A percentile compares a stretch with the other conserved stretches of the same genome.
These are phyloP conservation scores for Stropharia rugosoannulata DNA, from an alignment of 768 basidiomycete species.

Conservation along the genomic window DNA sequence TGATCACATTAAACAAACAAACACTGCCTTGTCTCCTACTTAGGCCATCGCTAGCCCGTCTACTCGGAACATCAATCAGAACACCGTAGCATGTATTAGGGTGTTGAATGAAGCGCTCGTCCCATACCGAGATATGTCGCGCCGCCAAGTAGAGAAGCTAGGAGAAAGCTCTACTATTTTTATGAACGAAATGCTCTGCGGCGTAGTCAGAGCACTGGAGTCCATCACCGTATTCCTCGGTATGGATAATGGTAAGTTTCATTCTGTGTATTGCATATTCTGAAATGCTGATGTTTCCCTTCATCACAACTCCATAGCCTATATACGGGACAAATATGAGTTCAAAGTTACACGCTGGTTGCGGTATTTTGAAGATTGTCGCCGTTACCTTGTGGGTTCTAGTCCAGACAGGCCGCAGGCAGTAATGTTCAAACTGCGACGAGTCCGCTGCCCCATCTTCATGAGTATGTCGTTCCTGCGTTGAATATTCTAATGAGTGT, in stretches of 20 bases:
- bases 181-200: slow-evolving; percentile 17
- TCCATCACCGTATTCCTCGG: slow-evolving; percentile 13
- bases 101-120: slow-evolving; percentile 12
- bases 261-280: background rate
- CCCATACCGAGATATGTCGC: slow-evolving; percentile 15
- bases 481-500: background rate
- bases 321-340: slow-evolving; percentile 18
- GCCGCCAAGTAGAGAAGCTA: slow-evolving; percentile 16
- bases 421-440: slow-evolving; percentile 9
- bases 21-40: background rate
- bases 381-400: slow-evolving; percentile 10
- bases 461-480: slow-evolving; percentile 12
- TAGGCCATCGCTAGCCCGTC: slow-evolving; percentile 12
- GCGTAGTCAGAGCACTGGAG: slow-evolving; percentile 13
- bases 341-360: slow-evolving; percentile 18
- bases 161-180: slow-evolving; percentile 10
- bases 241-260: slow-evolving; percentile 13
- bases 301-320: background rate
- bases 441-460: slow-evolving; percentile 11
- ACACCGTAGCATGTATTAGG: slow-evolving; percentile 14
- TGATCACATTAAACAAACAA: background rate
- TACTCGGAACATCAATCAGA: slow-evolving; percentile 19
- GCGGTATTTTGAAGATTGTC: slow-evolving; percentile 17
- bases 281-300: background rate
- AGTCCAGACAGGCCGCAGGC: slow-evolving; percentile 5